A percentile compares a stretch with the other conserved stretches of the same genome.
These are phyloP conservation scores for Lanmaoa rubissima DNA, from an alignment of 768 basidiomycete genomes.

Conservation along the genomic window DNA sequence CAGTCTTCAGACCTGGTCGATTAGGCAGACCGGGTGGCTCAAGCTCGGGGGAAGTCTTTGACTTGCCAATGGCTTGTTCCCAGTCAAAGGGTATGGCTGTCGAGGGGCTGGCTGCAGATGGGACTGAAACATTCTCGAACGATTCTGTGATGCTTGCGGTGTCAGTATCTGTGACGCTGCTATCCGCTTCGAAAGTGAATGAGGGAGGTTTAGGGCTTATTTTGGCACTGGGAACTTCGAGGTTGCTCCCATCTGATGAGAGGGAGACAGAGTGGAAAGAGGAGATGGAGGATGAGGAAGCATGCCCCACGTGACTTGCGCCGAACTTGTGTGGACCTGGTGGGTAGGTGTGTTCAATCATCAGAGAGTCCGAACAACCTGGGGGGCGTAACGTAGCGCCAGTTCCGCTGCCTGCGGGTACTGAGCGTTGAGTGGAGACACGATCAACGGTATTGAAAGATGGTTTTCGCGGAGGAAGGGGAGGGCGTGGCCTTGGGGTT, in stretches of 20 bases:
- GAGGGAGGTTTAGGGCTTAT: constrained; percentile 40
- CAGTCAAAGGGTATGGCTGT: constrained; percentile 49
- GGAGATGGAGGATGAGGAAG: constrained; percentile 67
- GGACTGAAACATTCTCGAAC: constrained; percentile 64
- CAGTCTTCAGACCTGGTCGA: constrained; percentile 35
- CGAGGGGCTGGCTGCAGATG: constrained; percentile 52
- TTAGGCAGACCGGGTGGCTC: constrained; percentile 49
- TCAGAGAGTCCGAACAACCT: constrained; percentile 45
- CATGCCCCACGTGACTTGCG: constrained; percentile 43
- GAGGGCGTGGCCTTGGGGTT: constrained; percentile 48
- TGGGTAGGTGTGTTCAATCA: constrained; percentile 61
- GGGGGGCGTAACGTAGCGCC: constrained; percentile 28
- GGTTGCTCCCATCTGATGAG: constrained; percentile 54
- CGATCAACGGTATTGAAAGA: constrained; percentile 49
- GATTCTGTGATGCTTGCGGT: constrained; percentile 64
- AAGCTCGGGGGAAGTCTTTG: constrained; percentile 27
- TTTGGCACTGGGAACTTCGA: constrained; percentile 16
- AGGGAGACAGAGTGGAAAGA: constrained; percentile 84
- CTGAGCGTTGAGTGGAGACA: constrained; percentile 29
- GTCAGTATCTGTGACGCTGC: constrained; percentile 42
- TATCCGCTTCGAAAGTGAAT: constrained; percentile 45
- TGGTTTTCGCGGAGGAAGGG: constrained; percentile 66
- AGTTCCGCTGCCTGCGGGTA: constrained; percentile 16
- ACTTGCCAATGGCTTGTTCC: constrained; percentile 43
- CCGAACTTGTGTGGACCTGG: constrained; percentile 37